phyloP scores from a whole-genome alignment of 2,329 filamentous ascomycete species.

The Scopulariopsis brevicaulis region DNA sequence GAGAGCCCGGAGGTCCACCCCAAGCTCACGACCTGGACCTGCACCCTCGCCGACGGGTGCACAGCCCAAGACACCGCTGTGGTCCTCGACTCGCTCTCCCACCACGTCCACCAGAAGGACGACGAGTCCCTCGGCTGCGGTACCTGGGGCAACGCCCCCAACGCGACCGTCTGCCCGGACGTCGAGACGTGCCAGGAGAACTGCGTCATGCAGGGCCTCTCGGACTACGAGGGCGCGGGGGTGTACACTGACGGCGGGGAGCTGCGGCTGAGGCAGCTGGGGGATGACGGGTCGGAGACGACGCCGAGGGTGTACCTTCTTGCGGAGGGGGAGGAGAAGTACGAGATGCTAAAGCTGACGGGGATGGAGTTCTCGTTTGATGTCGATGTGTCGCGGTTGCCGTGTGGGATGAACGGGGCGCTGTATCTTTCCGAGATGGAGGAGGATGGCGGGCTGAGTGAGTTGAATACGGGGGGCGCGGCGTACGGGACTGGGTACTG shows the following conservation, averaged over 20 bases:
- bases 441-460: conserved; percentile 45
- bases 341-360: conserved; percentile 48
- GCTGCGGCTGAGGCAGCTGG: conserved; percentile 18
- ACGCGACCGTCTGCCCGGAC: conserved; percentile 34
- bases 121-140: conserved; percentile 19
- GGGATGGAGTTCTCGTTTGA: conserved; percentile 55
- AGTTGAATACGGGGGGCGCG: conserved; percentile 44
- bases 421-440: conserved; percentile 48
- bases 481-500: conserved; percentile 54
- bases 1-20: conserved; percentile 34
- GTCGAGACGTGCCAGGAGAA: conserved; percentile 37
- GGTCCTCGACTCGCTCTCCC: conserved; percentile 35
- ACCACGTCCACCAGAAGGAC: conserved; percentile 29
- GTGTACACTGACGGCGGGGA: conserved; percentile 17
- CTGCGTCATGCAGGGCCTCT: conserved; percentile 39
- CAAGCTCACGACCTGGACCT: conserved; percentile 37
- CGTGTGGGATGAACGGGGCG: conserved; percentile 58
- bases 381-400: conserved; percentile 51
- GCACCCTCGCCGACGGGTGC: conserved; percentile 37
- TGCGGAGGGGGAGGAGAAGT: conserved; percentile 37
- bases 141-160: conserved; percentile 19
- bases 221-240: conserved; percentile 28
- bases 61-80: conserved; percentile 31
- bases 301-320: conserved; percentile 47
- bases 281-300: conserved; percentile 11